These are phyloP conservation scores for Phytophthora citrophthora DNA, from an alignment of 352 stramenopile genomes.

Conservation along the genomic window DNA sequence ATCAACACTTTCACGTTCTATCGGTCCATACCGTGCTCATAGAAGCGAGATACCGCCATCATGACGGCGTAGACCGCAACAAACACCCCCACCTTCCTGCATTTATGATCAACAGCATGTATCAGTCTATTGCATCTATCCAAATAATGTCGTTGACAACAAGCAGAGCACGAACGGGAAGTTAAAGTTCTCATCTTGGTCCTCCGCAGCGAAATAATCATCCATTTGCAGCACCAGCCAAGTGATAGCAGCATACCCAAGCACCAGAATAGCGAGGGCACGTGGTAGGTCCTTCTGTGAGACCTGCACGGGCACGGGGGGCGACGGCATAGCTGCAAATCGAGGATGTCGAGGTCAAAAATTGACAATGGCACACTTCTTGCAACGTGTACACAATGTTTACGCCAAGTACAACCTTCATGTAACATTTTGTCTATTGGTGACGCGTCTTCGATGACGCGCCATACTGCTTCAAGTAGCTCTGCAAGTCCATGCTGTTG, in stretches of 20 bases:
- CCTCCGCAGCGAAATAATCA: constrained; percentile 46
- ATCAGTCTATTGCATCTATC: too few relatives aligned
- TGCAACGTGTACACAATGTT: constrained; percentile 11
- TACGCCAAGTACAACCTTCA: constrained; percentile 1
- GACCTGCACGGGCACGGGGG: constrained; percentile 62
- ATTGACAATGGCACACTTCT: constrained; percentile 15
- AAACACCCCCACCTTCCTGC: constrained; percentile 61
- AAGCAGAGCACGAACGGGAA: constrained; percentile 46
- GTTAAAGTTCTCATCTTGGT: constrained; percentile 52
- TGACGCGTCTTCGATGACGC: constrained; percentile 23
- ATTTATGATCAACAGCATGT: too few relatives aligned
- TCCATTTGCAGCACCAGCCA: constrained; percentile 66
- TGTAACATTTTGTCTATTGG: constrained; percentile 14
- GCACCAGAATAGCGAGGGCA: constrained; percentile 37
- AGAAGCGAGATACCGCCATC: constrained; percentile 60
- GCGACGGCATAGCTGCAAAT: constrained; percentile 12
- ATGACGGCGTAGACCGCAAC: constrained; percentile 56
- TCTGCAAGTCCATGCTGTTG: constrained; percentile 80
- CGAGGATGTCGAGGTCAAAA: neutral
- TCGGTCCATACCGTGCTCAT: constrained; percentile 57
- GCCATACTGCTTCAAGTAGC: constrained; percentile 48
- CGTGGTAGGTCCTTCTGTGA: constrained; percentile 60
- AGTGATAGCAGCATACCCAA: constrained; percentile 38
- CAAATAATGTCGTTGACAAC: neutral
- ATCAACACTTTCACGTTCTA: neutral